phyloP scores from a whole-genome alignment of 768 basidiomycete genomes.

The Royoungia palumana region DNA sequence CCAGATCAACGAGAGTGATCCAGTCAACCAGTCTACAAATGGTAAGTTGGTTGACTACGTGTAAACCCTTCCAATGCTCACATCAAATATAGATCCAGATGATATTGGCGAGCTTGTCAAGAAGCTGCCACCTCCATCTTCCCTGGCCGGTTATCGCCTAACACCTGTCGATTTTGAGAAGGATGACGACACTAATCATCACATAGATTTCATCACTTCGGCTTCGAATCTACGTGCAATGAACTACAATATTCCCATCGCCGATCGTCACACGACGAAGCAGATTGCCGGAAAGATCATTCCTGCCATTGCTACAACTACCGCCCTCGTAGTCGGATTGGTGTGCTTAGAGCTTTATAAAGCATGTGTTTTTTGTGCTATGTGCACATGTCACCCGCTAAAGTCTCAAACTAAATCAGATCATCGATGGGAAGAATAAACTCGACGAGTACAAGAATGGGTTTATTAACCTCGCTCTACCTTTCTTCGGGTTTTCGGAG shows the following conservation, averaged over 20 bases:
- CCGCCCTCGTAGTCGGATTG: constrained; percentile 90
- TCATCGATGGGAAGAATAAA: constrained; percentile 93
- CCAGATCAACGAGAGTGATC: constrained; percentile 91
- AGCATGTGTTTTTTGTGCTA: constrained; percentile 38
- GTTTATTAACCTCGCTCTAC: constrained; percentile 94
- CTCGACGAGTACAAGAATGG: constrained; percentile 98
- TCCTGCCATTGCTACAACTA: constrained; percentile 98
- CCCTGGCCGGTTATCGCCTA: constrained; percentile 93
- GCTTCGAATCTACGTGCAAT: constrained; percentile 94
- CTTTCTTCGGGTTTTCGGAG: constrained; percentile 99
- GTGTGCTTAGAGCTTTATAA: constrained; percentile 98
- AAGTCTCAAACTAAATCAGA: constrained; percentile 47
- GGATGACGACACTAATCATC: constrained; percentile 96
- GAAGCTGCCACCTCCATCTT: constrained; percentile 83
- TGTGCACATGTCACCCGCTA: not conserved
- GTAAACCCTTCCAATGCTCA: constrained; percentile 3
- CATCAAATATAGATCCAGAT: constrained; percentile 38
- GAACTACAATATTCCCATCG: constrained; percentile 87
- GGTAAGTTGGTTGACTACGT: constrained; percentile 18
- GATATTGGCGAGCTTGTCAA: constrained; percentile 56
- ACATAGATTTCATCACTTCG: constrained; percentile 98
- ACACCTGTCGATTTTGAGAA: constrained; percentile 98
- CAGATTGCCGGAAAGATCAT: constrained; percentile 99
- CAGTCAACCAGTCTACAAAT: constrained; percentile 55
- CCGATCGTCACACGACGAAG: constrained; percentile 92